phyloP scores from a whole-genome alignment of 345 rosid species.

The Arabidopsis arenosa region DNA sequence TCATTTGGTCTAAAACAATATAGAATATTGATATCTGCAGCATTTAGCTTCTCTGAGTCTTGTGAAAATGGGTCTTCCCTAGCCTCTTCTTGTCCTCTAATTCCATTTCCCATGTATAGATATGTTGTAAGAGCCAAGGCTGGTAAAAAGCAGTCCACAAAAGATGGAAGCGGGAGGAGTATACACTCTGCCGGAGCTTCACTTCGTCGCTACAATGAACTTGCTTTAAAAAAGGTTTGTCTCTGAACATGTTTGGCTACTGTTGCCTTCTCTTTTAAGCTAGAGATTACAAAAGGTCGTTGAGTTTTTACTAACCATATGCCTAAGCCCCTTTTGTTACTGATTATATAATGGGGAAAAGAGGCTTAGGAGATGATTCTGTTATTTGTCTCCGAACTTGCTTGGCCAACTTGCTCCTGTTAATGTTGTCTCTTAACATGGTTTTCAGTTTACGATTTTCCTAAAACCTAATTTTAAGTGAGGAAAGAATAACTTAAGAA shows the following conservation, averaged over 20 bases:
- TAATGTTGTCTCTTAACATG: conserved; percentile 15
- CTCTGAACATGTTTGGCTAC: conserved; percentile 8
- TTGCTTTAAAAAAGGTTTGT: conserved; percentile 86
- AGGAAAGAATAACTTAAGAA: conserved; percentile 3
- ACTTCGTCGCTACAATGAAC: conserved; percentile 92
- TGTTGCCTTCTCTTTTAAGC: conserved; percentile 11
- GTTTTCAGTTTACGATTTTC: conserved; percentile 24
- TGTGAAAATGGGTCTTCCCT: conserved; percentile 10
- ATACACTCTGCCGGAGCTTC: conserved; percentile 97
- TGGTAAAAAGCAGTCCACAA: conserved; percentile 92
- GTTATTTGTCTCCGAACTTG: background rate
- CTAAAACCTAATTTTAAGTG: background rate
- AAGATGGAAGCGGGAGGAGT: conserved; percentile 83
- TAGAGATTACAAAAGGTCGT: background rate
- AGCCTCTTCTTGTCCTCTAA: conserved; percentile 2
- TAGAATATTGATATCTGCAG: background rate
- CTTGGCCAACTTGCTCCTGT: conserved; percentile 23
- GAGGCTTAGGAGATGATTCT: background rate
- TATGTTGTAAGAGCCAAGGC: conserved; percentile 98
- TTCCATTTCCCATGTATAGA: conserved; percentile 51
- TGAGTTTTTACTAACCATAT: background rate
- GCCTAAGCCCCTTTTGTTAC: background rate
- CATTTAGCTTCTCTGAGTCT: conserved; percentile 5
- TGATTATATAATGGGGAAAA: background rate
- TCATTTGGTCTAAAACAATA: background rate